phyloP scores from a whole-genome alignment of 345 rosid genomes.

The Geranium rotundifolium region DNA sequence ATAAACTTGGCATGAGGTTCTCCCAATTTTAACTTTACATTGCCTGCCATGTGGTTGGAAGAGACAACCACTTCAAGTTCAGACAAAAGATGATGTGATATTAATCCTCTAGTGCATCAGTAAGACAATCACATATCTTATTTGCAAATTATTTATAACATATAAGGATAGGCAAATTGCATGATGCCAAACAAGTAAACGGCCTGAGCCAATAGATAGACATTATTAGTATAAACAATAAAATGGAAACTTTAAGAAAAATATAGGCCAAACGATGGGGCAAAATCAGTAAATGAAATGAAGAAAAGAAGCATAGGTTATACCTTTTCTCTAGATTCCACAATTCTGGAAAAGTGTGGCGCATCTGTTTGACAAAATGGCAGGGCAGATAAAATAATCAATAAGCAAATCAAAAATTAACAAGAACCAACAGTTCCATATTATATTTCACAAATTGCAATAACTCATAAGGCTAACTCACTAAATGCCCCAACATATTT shows the following conservation, averaged over 20 bases:
- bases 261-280: neutral
- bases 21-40: neutral
- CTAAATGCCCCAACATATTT: neutral
- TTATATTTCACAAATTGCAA: too few relatives aligned
- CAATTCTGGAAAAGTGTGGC: slow-evolving; percentile 75
- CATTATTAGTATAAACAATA: neutral
- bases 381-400: neutral
- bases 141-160: neutral
- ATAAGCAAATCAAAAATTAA: too few relatives aligned
- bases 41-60: neutral
- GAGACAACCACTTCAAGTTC: neutral
- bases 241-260: neutral
- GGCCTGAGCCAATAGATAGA: neutral
- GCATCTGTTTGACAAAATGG: slow-evolving; percentile 43
- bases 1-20: neutral
- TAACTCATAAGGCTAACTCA: neutral
- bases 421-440: neutral
- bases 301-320: slow-evolving; percentile 1
- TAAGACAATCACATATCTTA: neutral
- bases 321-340: slow-evolving; percentile 87
- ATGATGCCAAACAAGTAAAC: neutral
- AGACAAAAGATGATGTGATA: neutral
- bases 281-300: slow-evolving; percentile 6
- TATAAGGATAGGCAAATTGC: neutral
- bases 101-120: neutral